Percentiles rank a stretch among this genome's conserved stretches.
phyloP scores from a whole-genome alignment of 371 early-diverging fungal species.

The Mortierella sp. region DNA sequence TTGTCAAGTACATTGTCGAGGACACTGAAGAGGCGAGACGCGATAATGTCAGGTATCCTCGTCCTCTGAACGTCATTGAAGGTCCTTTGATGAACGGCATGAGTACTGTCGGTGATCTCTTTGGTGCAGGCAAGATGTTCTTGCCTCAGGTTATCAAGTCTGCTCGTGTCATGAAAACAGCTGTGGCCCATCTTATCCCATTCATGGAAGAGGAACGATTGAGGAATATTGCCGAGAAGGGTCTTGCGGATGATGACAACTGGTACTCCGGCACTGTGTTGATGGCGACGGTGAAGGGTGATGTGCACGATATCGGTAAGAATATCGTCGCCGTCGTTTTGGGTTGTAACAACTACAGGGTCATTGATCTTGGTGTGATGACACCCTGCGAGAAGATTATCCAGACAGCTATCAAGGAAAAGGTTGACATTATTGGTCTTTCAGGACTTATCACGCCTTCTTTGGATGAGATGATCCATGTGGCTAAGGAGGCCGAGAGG shows the following conservation, averaged over 20 bases:
- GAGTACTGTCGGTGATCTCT: constrained; percentile 92
- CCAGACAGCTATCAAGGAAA: constrained; percentile 83
- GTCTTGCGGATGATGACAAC: constrained; percentile 57
- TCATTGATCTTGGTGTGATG: constrained; percentile 96
- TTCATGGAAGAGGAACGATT: constrained; percentile 86
- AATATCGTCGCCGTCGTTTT: constrained; percentile 95
- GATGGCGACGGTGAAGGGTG: constrained; percentile 95
- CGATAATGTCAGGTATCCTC: constrained; percentile 66
- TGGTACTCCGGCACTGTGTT: constrained; percentile 87
- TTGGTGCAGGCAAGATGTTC: constrained; percentile 95
- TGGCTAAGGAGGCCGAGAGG: constrained; percentile 90
- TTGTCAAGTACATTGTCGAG: constrained; percentile 89
- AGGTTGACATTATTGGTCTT: constrained; percentile 91
- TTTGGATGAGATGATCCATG: constrained; percentile 95
- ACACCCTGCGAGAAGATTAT: constrained; percentile 91
- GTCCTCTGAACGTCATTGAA: constrained; percentile 93
- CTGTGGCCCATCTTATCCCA: constrained; percentile 93
- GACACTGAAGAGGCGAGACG: constrained; percentile 93
- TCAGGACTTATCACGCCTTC: constrained; percentile 95
- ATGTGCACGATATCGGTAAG: constrained; percentile 90
- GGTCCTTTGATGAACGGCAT: constrained; percentile 96
- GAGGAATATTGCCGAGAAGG: constrained; percentile 49
- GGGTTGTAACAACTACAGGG: constrained; percentile 95
- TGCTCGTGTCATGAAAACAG: constrained; percentile 92
- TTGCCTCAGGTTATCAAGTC: constrained; percentile 97